Conservation (phyloP, 495 filamentous ascomycete species). For the Tuber calosporum region DNA sequence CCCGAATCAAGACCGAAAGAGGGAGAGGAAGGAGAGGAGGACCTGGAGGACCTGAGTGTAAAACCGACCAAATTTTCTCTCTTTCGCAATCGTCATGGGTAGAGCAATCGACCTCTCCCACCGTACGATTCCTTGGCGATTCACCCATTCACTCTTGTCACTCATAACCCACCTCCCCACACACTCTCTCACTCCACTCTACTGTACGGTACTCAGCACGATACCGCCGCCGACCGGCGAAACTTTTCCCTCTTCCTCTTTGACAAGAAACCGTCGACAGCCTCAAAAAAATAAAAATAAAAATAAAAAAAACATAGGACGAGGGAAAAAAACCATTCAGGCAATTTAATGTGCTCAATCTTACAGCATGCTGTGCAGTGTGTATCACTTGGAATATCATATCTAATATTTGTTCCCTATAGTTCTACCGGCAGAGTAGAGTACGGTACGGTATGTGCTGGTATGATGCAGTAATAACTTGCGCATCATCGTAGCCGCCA, state of each 20-base stretch:
- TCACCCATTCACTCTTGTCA: background rate
- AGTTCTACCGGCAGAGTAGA: background rate
- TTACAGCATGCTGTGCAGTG: conserved; percentile 1
- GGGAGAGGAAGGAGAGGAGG: background rate
- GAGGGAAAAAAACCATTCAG: background rate
- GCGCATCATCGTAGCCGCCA: too few relatives aligned
- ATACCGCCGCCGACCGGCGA: background rate
- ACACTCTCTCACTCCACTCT: background rate
- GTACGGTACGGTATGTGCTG: too few relatives aligned
- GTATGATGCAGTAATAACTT: too few relatives aligned
- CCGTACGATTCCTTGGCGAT: background rate
- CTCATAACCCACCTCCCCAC: background rate
- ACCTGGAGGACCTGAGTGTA: background rate
- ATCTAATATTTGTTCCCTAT: background rate
- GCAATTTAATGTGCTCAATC: conserved; percentile 3
- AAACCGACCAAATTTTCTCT: background rate
- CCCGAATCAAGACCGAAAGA: too few relatives aligned
- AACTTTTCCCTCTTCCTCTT: background rate
- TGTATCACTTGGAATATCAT: conserved; percentile 1
- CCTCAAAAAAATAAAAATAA: background rate
- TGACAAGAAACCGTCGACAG: background rate
- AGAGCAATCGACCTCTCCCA: background rate
- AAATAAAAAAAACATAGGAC: background rate
- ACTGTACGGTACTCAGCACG: background rate
- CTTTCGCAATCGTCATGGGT: background rate